These are phyloP conservation scores for Paraphaeosphaeria sporulosa DNA, from an alignment of 2,329 filamentous ascomycete genomes.

Conservation along the genomic window DNA sequence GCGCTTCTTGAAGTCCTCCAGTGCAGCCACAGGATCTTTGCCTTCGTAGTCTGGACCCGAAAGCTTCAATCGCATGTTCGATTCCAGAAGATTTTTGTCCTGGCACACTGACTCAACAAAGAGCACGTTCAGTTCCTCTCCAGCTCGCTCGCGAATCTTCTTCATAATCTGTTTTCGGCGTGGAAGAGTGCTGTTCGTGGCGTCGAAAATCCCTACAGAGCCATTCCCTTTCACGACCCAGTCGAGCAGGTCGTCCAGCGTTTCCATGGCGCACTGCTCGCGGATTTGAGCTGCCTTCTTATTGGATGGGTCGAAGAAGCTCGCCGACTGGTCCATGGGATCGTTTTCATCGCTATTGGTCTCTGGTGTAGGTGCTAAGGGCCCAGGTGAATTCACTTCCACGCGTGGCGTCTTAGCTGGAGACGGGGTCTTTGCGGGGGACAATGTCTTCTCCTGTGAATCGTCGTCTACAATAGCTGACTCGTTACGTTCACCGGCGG, in stretches of 20 bases:
- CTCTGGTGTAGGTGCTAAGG: conserved; percentile 31
- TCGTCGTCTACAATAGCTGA: conserved; percentile 35
- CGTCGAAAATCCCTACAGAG: conserved; percentile 93
- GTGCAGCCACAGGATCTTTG: conserved; percentile 84
- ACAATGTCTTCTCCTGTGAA: not conserved
- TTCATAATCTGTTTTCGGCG: conserved; percentile 85
- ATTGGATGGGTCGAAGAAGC: conserved; percentile 94
- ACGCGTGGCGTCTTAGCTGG: conserved; percentile 29
- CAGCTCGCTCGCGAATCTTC: conserved; percentile 81
- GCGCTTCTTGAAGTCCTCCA: conserved; percentile 91
- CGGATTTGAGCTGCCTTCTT: conserved; percentile 80
- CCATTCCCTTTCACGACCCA: conserved; percentile 85
- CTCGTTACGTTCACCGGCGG: conserved; percentile 31
- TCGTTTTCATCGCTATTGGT: conserved; percentile 52
- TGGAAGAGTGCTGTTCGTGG: conserved; percentile 93
- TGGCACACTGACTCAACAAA: conserved; percentile 96
- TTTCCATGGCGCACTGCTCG: conserved; percentile 91
- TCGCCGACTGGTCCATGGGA: conserved; percentile 83
- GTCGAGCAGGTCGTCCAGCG: conserved; percentile 88
- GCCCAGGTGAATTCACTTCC: conserved; percentile 45
- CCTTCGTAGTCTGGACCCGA: conserved; percentile 95
- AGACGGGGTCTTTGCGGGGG: conserved; percentile 4
- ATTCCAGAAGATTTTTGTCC: conserved; percentile 83
- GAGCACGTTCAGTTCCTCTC: conserved; percentile 84
- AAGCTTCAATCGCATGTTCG: conserved; percentile 96